Evolutionary conservation across 2,329 filamentous ascomycete species (phyloP).

Genomic region (Byssothecium circinans): DNA sequence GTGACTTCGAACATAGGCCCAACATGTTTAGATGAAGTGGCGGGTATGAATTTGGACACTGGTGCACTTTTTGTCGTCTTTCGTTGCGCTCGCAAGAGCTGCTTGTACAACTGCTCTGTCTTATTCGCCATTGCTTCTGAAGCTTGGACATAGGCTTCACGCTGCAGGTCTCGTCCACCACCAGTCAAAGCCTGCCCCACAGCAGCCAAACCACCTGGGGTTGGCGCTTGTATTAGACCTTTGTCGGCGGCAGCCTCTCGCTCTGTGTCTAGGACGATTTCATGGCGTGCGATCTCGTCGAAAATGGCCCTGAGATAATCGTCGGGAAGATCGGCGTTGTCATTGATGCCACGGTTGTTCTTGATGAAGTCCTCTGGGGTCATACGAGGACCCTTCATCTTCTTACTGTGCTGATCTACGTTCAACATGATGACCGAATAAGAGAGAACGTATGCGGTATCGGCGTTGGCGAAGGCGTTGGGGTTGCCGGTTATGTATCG

Average conservation of each 20-base stretch:
- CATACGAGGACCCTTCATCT: conserved; percentile 82
- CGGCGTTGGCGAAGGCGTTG: conserved; percentile 95
- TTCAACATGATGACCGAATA: conserved; percentile 98
- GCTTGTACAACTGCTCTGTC: conserved; percentile 87
- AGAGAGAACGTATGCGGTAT: conserved; percentile 92
- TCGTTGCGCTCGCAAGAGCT: conserved; percentile 84
- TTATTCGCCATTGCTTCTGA: conserved; percentile 89
- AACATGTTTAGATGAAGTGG: conserved; percentile 90
- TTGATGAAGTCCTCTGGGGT: conserved; percentile 97
- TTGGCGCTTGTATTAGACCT: conserved; percentile 60
- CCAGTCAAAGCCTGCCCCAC: conserved; percentile 89
- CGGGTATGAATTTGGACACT: conserved; percentile 79
- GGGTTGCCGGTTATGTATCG: conserved; percentile 93
- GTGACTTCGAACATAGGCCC: conserved; percentile 98
- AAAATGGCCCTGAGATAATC: conserved; percentile 89
- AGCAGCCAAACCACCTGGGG: conserved; percentile 69
- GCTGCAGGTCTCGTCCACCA: conserved; percentile 85
- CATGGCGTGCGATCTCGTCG: conserved; percentile 86
- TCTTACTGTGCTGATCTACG: conserved; percentile 89
- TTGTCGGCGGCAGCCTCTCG: conserved; percentile 83
- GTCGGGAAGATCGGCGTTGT: conserved; percentile 87
- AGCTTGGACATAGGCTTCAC: conserved; percentile 91
- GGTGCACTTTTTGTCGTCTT: conserved; percentile 72
- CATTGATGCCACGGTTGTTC: conserved; percentile 98
- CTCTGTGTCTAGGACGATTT: conserved; percentile 94